phyloP scores from a whole-genome alignment of 371 early-diverging fungal species.

The Chytridium lagenaria region DNA sequence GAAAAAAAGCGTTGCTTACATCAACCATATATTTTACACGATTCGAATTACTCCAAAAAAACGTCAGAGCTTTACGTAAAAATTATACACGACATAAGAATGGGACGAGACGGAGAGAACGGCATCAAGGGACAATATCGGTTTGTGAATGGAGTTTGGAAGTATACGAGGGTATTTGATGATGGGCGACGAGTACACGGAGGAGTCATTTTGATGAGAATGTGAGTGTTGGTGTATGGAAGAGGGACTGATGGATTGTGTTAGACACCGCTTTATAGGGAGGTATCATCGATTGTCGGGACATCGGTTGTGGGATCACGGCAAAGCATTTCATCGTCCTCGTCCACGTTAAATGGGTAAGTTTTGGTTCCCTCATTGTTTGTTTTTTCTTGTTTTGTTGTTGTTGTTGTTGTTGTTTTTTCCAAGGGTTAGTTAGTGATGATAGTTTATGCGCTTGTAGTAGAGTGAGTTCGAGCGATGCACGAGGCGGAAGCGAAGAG shows the following conservation, averaged over 20 bases:
- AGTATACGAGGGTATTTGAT: constrained; percentile 10
- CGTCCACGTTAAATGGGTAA: neutral
- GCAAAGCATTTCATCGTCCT: neutral
- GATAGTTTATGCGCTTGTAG: no score
- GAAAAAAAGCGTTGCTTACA: no score
- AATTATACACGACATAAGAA: neutral
- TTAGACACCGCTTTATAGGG: neutral
- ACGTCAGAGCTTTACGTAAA: no score
- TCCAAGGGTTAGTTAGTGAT: no score
- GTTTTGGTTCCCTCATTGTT: neutral
- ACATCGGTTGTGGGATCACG: no score
- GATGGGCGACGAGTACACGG: neutral
- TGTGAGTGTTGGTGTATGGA: no score
- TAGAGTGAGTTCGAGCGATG: no score
- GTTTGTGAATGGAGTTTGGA: constrained; percentile 21
- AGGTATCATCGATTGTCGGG: neutral
- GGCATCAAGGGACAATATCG: constrained; percentile 10
- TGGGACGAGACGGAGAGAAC: constrained; percentile 15
- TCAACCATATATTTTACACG: no score
- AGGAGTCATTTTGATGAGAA: neutral
- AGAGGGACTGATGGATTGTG: neutral
- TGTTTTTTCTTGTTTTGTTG: neutral
- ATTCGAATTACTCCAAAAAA: no score
- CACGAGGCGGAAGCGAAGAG: no score
- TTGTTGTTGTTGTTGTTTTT: no score